phyloP scores from a whole-genome alignment of 768 basidiomycete species.

The Trametes elegans region DNA sequence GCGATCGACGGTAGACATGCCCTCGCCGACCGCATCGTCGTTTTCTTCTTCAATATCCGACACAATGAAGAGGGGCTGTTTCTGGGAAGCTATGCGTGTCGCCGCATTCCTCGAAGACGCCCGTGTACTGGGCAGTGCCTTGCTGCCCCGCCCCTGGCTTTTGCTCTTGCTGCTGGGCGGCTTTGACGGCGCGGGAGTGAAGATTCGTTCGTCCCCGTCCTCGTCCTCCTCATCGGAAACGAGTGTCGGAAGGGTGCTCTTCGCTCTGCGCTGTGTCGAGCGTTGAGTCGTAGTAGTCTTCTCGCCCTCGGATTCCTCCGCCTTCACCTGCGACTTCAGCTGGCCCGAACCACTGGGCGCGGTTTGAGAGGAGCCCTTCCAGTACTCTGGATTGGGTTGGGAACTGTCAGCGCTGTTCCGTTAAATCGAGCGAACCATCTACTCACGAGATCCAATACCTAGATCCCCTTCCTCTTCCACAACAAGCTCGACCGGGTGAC shows the following conservation, averaged over 20 bases:
- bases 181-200: neutral
- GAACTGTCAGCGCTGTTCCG: neutral
- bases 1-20: conserved; percentile 38
- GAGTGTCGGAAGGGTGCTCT: conserved; percentile 23
- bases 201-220: conserved; percentile 43
- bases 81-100: conserved; percentile 28
- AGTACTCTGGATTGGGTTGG: conserved; percentile 63
- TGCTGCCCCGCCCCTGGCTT: neutral
- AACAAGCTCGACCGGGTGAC: conserved; percentile 50
- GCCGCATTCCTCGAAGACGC: conserved; percentile 3
- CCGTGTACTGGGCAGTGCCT: neutral
- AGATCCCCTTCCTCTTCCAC: conserved; percentile 51
- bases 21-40: conserved; percentile 5
- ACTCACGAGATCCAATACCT: conserved; percentile 51
- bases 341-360: conserved; percentile 2
- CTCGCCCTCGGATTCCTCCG: conserved; percentile 22
- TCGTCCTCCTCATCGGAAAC: conserved; percentile 39
- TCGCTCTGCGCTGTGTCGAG: conserved; percentile 3
- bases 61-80: conserved; percentile 50
- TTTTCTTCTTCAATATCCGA: conserved; percentile 43
- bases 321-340: conserved; percentile 3
- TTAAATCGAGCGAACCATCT: neutral
- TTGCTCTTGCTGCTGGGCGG: conserved; percentile 2
- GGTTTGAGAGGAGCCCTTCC: conserved; percentile 42
- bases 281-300: conserved; percentile 3